Base-by-base conservation (phyloP, 2,329 filamentous ascomycete species). In the Pyrenophora graminea region DNA sequence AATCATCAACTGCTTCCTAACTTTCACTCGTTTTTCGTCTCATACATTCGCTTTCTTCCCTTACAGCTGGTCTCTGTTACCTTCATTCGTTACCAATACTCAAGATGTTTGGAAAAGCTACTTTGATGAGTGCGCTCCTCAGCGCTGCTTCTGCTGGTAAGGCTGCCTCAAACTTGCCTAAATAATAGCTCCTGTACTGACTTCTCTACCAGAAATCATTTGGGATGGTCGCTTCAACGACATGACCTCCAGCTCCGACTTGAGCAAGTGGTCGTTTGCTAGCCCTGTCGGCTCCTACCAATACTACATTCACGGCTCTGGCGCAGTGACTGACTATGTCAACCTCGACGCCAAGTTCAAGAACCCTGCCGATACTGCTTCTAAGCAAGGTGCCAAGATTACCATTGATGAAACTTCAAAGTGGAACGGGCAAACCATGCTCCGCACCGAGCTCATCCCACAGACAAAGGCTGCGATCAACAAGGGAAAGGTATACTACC, bases 301-400 rank as follows among this genome's bases (percentile, higher is more conserved):
- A 71, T 90, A 87, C 78, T 90, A 90, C 76, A 90, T 89, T 65
- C 87, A 90, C 75, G 88, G 87, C 32, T 73, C 76, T 9, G 80
- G 78, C n/a, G 34, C 74, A 1, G 78, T 84, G 8, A 76, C 77
- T 31, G 73, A 82, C 62, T 89, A 89, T 71, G 79, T 89, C 58
- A 84, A 83, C 62, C 77, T 89, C 5, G 80, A 79, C 4, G 66
- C 82, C 0, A 68, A 74, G 53, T 85, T 79, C 77, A 87, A 86
- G 75, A 89, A 88, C 73, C 84, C 85, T 0, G 80, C 81, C 62
- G 86, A 89, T 68, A 76, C 75, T 0, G 76, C 76, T 36, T 85
- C 83, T 37, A 79, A 75, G 31, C 82, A 88, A 70, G 86, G 87
- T 19, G 83, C 82, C 61, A 86, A 87, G 69, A 84, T 90, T 71